A percentile compares a stretch with the other conserved stretches of the same genome.
These are phyloP conservation scores for Lomentospora prolificans DNA, from an alignment of 2,329 filamentous ascomycete genomes.

Conservation along the genomic window DNA sequence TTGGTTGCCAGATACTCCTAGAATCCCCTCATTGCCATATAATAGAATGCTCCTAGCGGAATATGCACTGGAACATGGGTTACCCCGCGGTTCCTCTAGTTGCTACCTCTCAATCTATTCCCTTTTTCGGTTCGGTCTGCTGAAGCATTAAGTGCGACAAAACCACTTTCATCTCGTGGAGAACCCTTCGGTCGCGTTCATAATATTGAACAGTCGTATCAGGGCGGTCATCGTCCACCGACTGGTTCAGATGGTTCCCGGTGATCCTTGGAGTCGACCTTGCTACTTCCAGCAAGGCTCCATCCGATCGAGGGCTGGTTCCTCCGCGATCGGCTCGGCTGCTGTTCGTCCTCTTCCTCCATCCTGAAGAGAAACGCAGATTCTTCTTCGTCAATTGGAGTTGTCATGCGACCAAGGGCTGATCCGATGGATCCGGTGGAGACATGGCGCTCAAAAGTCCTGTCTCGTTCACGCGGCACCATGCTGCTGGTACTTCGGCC, in stretches of 20 bases:
- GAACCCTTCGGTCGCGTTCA: no score
- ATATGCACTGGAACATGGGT: neutral
- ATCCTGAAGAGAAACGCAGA: slow-evolving; percentile 55
- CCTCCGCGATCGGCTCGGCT: slow-evolving; percentile 35
- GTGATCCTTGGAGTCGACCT: neutral
- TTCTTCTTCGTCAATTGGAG: slow-evolving; percentile 56
- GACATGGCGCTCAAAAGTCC: slow-evolving; percentile 45
- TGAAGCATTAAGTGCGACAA: neutral
- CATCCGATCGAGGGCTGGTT: slow-evolving; percentile 35
- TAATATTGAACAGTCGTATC: neutral
- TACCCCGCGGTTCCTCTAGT: slow-evolving; percentile 10
- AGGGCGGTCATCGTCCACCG: neutral
- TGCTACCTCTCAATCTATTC: slow-evolving; percentile 7
- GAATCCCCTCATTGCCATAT: neutral
- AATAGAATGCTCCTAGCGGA: neutral
- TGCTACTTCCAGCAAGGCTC: slow-evolving; percentile 28
- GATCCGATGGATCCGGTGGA: slow-evolving; percentile 50
- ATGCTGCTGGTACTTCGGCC: slow-evolving; percentile 30
- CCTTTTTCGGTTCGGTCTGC: slow-evolving; percentile 2
- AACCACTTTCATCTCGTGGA: neutral
- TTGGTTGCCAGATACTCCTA: neutral
- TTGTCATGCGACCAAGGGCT: slow-evolving; percentile 46
- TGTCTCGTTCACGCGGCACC: slow-evolving; percentile 25
- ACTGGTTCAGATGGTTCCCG: neutral
- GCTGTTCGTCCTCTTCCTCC: slow-evolving; percentile 50